Base-by-base conservation (phyloP, 176 grass and related monocot genomes). In the Luzula sylvatica region DNA sequence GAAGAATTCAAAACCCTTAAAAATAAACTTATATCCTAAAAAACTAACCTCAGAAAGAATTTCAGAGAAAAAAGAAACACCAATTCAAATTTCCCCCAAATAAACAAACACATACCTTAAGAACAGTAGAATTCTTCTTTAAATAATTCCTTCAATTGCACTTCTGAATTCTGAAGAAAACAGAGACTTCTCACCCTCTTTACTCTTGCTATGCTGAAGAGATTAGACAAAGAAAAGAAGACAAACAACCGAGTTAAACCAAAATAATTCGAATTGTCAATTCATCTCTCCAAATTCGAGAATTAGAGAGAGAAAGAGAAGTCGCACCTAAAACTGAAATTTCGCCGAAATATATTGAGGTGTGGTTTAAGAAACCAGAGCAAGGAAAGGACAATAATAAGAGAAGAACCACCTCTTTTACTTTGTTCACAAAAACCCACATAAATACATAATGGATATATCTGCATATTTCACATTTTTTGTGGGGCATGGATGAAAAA, bases 151-250 rank as follows among this genome's bases (percentile, higher is more conserved):
- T 32, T 64, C 12, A 8, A 24, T 8, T 24, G 25, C 4, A 5
- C 59, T 32, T 48, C 24, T 28, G 46, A 11, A 49, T 27, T 28
- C 3, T 28, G n/a, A 2, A 64, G 23, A 30, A 49, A 63, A 63
- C 59, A 63, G 40, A 63, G 58, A 63, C 59, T 30, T 49, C 42
- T 13, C 16, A 49, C 23, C n/a, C 23, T 30, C 15, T 18, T 23
- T 44, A 20, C 23, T 13, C 20, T 23, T 43, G 12, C 56, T 61
- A 35, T 48, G 23, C 40, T 64, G 40, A 64, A 30, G 15, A 19
- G 30, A n/a, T n/a, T n/a, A 19, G 15, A 64, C 59, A 64, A 49
- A 64, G 23, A 64, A 29, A 64, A 49, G 7, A 64, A 17, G 43
- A 63, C 58, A 63, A 48, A 7, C 23, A 11, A 46, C 14, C 1